These are phyloP conservation scores for Aaosphaeria arxii DNA, from an alignment of 2,329 filamentous ascomycete genomes.

Conservation along the genomic window DNA sequence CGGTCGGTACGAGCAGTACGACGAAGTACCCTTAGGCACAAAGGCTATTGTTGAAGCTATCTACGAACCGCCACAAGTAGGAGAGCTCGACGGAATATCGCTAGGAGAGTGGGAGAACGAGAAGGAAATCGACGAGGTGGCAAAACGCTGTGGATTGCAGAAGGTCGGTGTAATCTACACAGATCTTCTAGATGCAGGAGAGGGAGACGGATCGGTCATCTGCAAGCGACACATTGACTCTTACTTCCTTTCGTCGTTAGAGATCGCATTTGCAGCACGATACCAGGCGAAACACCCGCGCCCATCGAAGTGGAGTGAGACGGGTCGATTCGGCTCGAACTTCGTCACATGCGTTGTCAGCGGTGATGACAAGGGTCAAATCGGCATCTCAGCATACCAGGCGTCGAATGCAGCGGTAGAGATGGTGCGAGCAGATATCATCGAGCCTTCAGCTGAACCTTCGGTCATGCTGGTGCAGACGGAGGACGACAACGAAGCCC, in stretches of 20 bases:
- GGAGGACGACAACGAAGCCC: slow-evolving; percentile 78
- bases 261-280: slow-evolving; percentile 84
- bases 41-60: slow-evolving; percentile 97
- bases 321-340: slow-evolving; percentile 88
- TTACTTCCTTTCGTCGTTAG: slow-evolving; percentile 88
- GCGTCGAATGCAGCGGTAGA: slow-evolving; percentile 94
- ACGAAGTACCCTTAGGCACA: slow-evolving; percentile 86
- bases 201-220: slow-evolving; percentile 78
- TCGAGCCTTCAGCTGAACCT: slow-evolving; percentile 92
- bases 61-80: slow-evolving; percentile 89
- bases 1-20: slow-evolving; percentile 85
- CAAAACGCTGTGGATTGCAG: slow-evolving; percentile 78
- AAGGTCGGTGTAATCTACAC: slow-evolving; percentile 93
- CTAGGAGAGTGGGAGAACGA: slow-evolving; percentile 83
- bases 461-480: slow-evolving; percentile 91
- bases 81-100: slow-evolving; percentile 85
- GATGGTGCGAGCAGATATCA: slow-evolving; percentile 92
- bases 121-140: slow-evolving; percentile 75
- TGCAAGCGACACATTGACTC: slow-evolving; percentile 97
- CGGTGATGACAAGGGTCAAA: slow-evolving; percentile 86
- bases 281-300: slow-evolving; percentile 87
- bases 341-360: slow-evolving; percentile 96
- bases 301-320: slow-evolving; percentile 94
- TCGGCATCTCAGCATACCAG: slow-evolving; percentile 88
- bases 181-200: slow-evolving; percentile 79